These are phyloP conservation scores for Eucalyptus sp. DNA, from an alignment of 345 rosid genomes.

Conservation along the genomic window DNA sequence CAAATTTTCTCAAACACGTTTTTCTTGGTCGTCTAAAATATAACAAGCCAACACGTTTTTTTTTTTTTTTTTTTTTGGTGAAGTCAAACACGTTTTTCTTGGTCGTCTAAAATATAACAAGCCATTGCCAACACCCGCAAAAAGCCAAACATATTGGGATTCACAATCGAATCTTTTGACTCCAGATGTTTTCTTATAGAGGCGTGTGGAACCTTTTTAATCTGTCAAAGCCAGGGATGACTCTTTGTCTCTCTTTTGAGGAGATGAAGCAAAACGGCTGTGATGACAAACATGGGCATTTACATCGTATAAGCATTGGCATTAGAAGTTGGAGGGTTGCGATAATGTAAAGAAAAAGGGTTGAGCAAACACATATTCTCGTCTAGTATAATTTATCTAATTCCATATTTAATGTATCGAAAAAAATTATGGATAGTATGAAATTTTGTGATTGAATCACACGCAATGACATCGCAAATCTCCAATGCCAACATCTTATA, in stretches of 20 bases:
- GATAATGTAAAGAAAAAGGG: neutral
- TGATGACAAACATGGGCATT: neutral
- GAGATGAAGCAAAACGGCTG: neutral
- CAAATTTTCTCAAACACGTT: neutral
- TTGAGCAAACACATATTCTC: neutral
- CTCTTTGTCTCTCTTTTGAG: neutral
- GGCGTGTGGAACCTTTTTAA: neutral
- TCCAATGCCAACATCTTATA: neutral
- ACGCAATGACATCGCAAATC: neutral
- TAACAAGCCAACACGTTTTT: neutral
- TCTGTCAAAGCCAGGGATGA: neutral
- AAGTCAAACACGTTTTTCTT: neutral
- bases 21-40: neutral
- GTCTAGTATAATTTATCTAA: neutral
- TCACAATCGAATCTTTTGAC: neutral
- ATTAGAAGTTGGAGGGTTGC: neutral
- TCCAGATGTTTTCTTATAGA: neutral
- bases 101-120: neutral
- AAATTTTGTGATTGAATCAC: neutral
- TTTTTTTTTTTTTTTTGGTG: no score
- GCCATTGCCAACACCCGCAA: neutral
- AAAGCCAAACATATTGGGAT: neutral
- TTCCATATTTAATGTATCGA: neutral
- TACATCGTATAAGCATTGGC: neutral
- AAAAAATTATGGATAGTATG: fast-evolving